A percentile compares a stretch with the other conserved stretches of the same genome.
Evolutionary conservation across 2,329 filamentous ascomycete genomes (phyloP).

Genomic region (Calonectria pauciramosa): DNA sequence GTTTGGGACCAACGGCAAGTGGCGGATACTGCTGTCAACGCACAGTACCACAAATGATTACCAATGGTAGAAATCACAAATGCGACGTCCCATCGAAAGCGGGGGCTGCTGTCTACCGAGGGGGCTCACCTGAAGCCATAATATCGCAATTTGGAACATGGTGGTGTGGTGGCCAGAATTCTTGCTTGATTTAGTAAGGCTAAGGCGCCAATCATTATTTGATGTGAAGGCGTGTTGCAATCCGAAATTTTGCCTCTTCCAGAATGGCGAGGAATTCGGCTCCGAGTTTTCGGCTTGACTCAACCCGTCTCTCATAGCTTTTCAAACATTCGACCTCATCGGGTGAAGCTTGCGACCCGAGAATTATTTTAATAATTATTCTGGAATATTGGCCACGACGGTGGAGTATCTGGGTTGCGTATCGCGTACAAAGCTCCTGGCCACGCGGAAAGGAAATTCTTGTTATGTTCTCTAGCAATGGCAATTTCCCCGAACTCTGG

Average conservation of each 20-base stretch:
- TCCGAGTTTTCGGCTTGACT: background rate
- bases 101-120: too few species aligned
- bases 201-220: too few species aligned
- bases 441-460: slow-evolving; percentile 49
- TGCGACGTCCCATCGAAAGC: too few species aligned
- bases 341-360: background rate
- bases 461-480: slow-evolving; percentile 49
- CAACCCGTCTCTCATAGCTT: background rate
- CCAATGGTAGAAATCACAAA: too few species aligned
- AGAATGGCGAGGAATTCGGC: background rate
- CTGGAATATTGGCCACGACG: background rate
- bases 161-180: too few species aligned
- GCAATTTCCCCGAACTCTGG: slow-evolving; percentile 51
- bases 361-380: background rate
- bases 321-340: background rate
- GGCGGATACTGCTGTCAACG: too few species aligned
- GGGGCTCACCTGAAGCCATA: too few species aligned
- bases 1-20: too few species aligned
- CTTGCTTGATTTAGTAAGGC: too few species aligned
- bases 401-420: slow-evolving; percentile 44
- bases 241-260: background rate
- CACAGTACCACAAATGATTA: too few species aligned
- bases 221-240: too few species aligned
- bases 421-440: slow-evolving; percentile 48
- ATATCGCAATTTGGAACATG: too few species aligned